Evolutionary conservation across 352 stramenopile genomes (phyloP).

Genomic region (Phytopythium oedochilum): DNA sequence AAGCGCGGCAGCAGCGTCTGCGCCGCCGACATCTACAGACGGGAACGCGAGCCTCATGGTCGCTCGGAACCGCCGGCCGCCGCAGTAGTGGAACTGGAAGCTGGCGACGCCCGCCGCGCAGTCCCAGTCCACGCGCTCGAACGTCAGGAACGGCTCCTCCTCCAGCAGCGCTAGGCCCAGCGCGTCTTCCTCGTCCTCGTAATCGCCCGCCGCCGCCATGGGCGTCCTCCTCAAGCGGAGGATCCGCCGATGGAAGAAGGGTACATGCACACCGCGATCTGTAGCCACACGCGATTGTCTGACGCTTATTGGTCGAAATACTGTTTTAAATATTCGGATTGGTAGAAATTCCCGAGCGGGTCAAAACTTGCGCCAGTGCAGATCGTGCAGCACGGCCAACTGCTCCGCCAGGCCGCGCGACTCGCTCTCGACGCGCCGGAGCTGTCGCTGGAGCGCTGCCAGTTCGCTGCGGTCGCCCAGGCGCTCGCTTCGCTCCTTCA

Average conservation of each 20-base stretch:
- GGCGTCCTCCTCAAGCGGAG: too few relatives aligned
- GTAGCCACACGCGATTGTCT: not conserved
- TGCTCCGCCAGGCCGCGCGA: conserved; percentile 32
- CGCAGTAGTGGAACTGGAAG: conserved; percentile 37
- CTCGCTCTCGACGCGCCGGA: conserved; percentile 34
- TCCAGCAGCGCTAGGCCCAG: conserved; percentile 23
- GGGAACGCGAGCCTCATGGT: conserved; percentile 17
- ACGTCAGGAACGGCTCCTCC: conserved; percentile 30
- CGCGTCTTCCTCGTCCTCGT: conserved; percentile 15
- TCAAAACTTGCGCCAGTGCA: conserved; percentile 19
- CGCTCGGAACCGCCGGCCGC: conserved; percentile 24
- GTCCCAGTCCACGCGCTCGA: conserved; percentile 23
- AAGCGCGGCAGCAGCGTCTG: too few relatives aligned
- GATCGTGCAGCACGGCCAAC: conserved; percentile 31
- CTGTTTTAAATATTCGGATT: conserved; percentile 10
- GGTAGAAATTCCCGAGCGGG: conserved; percentile 3
- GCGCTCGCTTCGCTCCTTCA: conserved; percentile 21
- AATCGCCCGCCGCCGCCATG: not conserved
- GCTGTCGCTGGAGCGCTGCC: conserved; percentile 31
- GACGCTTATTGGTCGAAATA: conserved; percentile 13
- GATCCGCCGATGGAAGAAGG: not conserved
- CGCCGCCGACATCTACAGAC: too few relatives aligned
- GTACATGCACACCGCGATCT: not conserved
- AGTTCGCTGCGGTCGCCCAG: conserved; percentile 36
- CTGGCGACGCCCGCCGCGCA: conserved; percentile 6